Base-by-base conservation (phyloP, 108 stramenopile genomes). In the Epipyxis sp. region DNA sequence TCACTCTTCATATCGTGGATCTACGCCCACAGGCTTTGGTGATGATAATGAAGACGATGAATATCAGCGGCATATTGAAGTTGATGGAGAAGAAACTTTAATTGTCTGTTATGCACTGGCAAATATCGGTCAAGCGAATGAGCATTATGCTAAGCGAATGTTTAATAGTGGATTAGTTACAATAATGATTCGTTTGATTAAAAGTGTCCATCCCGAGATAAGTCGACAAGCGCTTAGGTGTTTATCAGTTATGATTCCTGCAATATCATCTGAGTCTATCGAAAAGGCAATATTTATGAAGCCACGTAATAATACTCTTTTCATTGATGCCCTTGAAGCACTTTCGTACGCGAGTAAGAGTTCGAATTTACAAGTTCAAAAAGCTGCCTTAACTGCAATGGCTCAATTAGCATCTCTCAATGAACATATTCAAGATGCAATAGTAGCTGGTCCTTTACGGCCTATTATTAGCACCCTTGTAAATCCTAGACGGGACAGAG, bases 101-200 rank as follows among this genome's bases (percentile, higher is more conserved):
- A 29, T 13, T 32, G 71, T 57, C 25, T 74, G 71, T 32, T 74
- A 37, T 42, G 50, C 71, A 6, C 71, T 74, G 27, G 71, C 71
- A 10, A 46, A 74, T 42, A 13, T 74, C 25, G 40, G 71, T 42
- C n/a, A 42, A 10, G 71, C 71, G 6, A 32, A 39, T 27, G 3
- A 3, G 32, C 27, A 27, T 16, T 74, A 74, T 37, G 71, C 71
- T 10, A 10, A 27, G 50, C 3, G 50, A 27, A 46, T 74, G 46
- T 6, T 39, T 42, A 25, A 74, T 27, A 74, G 25, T 37, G 71
- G 71, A 13, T 32, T 74, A 13, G 3, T 74, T 13, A 74, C 71
- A 3, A 27, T 74, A 6, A 74, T 74, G 71, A 46, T 32, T 27
- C 44, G 71, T 6, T 6, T 57, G n/a, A 42, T 57, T 27, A 39